Conservation (phyloP, 345 rosid genomes). For the Stellera chamaejasme region DNA sequence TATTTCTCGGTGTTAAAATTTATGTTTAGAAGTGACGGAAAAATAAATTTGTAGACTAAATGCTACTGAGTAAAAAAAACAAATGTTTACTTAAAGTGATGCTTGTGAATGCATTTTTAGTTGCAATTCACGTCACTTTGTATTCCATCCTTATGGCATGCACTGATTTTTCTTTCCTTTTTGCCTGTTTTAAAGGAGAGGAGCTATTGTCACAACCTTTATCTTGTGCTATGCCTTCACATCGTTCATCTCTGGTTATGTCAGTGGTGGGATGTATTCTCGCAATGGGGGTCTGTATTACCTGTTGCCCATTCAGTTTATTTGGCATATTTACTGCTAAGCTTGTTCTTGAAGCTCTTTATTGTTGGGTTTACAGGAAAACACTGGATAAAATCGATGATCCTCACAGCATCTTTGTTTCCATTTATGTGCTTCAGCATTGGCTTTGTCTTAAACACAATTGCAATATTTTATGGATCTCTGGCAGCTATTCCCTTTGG, state of each 20-base stretch:
- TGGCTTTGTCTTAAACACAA: slow-evolving; percentile 78
- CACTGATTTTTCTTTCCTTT: slow-evolving; percentile 2
- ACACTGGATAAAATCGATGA: slow-evolving; percentile 93
- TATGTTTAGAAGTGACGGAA: too few relatives aligned
- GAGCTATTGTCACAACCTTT: slow-evolving; percentile 97
- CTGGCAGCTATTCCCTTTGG: slow-evolving; percentile 97
- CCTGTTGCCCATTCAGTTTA: slow-evolving; percentile 1
- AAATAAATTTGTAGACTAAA: too few relatives aligned
- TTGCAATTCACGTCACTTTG: background rate
- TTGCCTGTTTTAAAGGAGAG: slow-evolving; percentile 56
- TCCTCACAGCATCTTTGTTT: slow-evolving; percentile 90
- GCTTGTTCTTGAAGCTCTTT: background rate
- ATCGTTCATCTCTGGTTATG: slow-evolving; percentile 94
- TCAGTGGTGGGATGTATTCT: slow-evolving; percentile 99
- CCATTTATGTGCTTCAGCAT: slow-evolving; percentile 95
- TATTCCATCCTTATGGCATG: background rate
- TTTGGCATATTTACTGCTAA: background rate
- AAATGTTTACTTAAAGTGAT: background rate
- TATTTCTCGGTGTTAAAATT: too few relatives aligned
- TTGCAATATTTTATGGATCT: slow-evolving; percentile 90
- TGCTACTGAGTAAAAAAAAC: too few relatives aligned
- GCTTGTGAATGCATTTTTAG: background rate
- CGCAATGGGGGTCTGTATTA: slow-evolving; percentile 78
- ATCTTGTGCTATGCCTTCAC: slow-evolving; percentile 95
- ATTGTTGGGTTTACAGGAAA: slow-evolving; percentile 46